Base-by-base conservation (phyloP, 306 rosid genomes). In the Vigna hirtella region DNA sequence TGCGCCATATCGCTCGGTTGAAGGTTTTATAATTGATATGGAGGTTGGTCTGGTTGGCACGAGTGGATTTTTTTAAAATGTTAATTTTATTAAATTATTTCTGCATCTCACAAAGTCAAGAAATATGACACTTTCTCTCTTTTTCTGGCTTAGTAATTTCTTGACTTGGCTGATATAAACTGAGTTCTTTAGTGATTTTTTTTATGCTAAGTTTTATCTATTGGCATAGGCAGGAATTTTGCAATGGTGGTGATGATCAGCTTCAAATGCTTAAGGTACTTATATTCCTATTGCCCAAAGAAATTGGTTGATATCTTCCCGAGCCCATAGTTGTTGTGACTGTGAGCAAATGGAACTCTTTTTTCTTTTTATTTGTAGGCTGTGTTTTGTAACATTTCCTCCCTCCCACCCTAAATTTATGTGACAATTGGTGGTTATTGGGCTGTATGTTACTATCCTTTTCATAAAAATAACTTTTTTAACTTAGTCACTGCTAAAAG, bases 1-100 rank as follows among this genome's bases (percentile, higher is more conserved):
- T 84, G 98, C 97, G 55, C 91, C 99, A 3, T 96, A 96, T 77
- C 93, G 96, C 52, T 86, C 96, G 2, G 74, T 93, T 83, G 91
- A 87, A 74, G 99, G 98, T 61, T 96, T 91, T 83, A 70, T 89
- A 66, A 40, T 87, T 56, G 90, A 91, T 74, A 90, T 93, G 84
- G 97, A 90, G 97, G 98, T 88, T 71, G 4, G 81, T 76, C 24
- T 79, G 17, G 15, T 83, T 74, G 42, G 28, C 47, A 57, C 20
- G 53, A 43, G 59, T 73, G 43, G 63, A 74, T 17, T 78, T 73
- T 38, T 62, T 47, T 11, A 3, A 34, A 43, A 57, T 61, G 17
- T 66, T 61, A 24, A 8, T 13, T 68, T 43, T 51, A 38, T 42
- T 17, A 9, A 6, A 14, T 9, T 34, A 20, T 48, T 70, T 52